These are phyloP conservation scores for Scheffersomyces segobiensis DNA, from an alignment of 1,139 yeast species.

Conservation along the genomic window DNA sequence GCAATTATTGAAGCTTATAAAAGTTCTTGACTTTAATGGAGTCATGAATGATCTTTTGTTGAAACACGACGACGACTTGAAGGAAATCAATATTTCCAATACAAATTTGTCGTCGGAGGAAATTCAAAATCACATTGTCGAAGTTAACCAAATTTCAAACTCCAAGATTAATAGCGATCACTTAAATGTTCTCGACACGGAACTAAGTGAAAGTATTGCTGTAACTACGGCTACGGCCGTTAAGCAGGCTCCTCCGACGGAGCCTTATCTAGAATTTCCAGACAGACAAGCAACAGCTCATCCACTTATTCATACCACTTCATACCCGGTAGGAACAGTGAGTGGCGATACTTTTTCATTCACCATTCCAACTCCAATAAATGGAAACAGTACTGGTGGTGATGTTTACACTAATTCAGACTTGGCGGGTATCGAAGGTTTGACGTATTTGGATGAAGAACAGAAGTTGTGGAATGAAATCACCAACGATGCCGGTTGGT, in stretches of 20 bases:
- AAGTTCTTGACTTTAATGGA: conserved; percentile 68
- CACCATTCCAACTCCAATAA: conserved; percentile 1
- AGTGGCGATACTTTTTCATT: conserved; percentile 11
- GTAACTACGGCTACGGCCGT: background rate
- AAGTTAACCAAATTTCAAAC: conserved; percentile 9
- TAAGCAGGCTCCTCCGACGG: background rate
- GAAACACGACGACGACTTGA: conserved; percentile 55
- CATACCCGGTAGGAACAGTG: background rate
- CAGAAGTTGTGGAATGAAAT: conserved; percentile 74
- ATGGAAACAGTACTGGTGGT: conserved; percentile 10
- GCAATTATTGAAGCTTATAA: conserved; percentile 64
- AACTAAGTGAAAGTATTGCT: conserved; percentile 3
- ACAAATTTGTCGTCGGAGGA: conserved; percentile 2
- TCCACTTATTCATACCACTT: conserved; percentile 4
- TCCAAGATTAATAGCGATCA: conserved; percentile 9
- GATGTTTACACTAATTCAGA: conserved; percentile 37
- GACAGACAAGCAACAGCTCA: background rate
- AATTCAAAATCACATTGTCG: conserved; percentile 11
- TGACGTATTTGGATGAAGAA: conserved; percentile 50
- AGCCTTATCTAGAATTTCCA: background rate
- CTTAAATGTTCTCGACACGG: conserved; percentile 9
- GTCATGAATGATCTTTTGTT: conserved; percentile 56
- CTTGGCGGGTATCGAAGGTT: conserved; percentile 46
- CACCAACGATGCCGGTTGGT: conserved; percentile 74
- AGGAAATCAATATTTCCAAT: conserved; percentile 1